phyloP scores from a whole-genome alignment of 495 filamentous ascomycete genomes.

The Penicillium chermesinum region DNA sequence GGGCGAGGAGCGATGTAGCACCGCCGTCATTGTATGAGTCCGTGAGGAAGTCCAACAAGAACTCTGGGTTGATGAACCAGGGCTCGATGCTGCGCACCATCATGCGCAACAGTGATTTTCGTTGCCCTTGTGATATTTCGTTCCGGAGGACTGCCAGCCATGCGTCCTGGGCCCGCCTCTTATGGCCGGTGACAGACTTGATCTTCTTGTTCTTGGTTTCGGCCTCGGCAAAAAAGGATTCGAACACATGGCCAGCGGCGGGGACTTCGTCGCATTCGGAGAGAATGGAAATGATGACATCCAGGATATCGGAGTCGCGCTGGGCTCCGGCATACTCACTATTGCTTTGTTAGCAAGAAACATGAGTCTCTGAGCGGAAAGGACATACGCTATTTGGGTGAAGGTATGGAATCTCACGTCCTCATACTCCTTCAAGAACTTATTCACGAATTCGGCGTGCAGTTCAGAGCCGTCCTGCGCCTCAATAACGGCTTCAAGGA shows the following conservation, averaged over 20 bases:
- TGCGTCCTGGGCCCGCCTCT: conserved; percentile 66
- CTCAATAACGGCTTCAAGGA: conserved; percentile 60
- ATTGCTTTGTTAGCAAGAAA: conserved; percentile 14
- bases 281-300: conserved; percentile 58
- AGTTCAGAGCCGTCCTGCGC: conserved; percentile 49
- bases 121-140: conserved; percentile 59
- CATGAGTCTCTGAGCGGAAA: background rate
- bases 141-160: conserved; percentile 76
- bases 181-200: conserved; percentile 36
- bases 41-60: conserved; percentile 96
- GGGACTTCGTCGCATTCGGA: conserved; percentile 61
- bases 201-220: conserved; percentile 60
- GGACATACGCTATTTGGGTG: conserved; percentile 58
- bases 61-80: conserved; percentile 78
- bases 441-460: conserved; percentile 65
- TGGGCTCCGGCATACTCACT: conserved; percentile 32
- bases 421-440: conserved; percentile 72
- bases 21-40: conserved; percentile 87
- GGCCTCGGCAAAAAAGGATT: conserved; percentile 60
- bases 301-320: conserved; percentile 37
- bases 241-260: conserved; percentile 54
- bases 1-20: conserved; percentile 75
- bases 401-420: conserved; percentile 84
- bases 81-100: conserved; percentile 75
- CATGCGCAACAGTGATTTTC: conserved; percentile 69